A percentile compares a stretch with the other conserved stretches of the same genome.
phyloP scores from a whole-genome alignment of 306 rosid species.

The Hippophae rhamnoides region DNA sequence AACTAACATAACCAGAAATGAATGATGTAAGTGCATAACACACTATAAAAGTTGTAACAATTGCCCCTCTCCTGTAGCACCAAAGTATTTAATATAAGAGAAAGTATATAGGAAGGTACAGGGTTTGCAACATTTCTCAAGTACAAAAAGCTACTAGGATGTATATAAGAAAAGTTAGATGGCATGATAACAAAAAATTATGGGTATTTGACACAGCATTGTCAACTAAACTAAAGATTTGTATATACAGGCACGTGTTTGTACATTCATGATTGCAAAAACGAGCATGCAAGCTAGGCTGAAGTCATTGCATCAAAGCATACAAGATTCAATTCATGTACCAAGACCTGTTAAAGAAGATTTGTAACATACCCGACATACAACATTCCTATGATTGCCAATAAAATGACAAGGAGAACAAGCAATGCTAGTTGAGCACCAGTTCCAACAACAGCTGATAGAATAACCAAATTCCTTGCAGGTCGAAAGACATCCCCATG shows the following conservation, averaged over 20 bases:
- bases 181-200: slow-evolving; percentile 4
- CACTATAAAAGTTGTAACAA: slow-evolving; percentile 94
- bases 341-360: slow-evolving; percentile 9
- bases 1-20: slow-evolving; percentile 97
- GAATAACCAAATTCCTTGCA: slow-evolving; percentile 68
- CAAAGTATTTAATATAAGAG: slow-evolving; percentile 7
- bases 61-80: slow-evolving; percentile 84
- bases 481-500: slow-evolving; percentile 99
- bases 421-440: slow-evolving; percentile 97
- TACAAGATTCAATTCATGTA: slow-evolving; percentile 5
- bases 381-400: slow-evolving; percentile 97
- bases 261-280: slow-evolving; percentile 5
- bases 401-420: slow-evolving; percentile 89
- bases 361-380: slow-evolving; percentile 65
- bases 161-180: not conserved
- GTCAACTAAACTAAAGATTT: not conserved
- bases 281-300: not conserved
- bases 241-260: slow-evolving; percentile 6
- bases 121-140: not conserved
- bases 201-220: not conserved
- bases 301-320: not conserved
- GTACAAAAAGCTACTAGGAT: slow-evolving; percentile 4
- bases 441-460: slow-evolving; percentile 96
- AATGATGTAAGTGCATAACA: slow-evolving; percentile 98
- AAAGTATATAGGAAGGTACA: not conserved